Percentiles rank a stretch among this genome's conserved stretches.
Conservation (phyloP, 305 asterid genomes). For the Plantago rigida region DNA sequence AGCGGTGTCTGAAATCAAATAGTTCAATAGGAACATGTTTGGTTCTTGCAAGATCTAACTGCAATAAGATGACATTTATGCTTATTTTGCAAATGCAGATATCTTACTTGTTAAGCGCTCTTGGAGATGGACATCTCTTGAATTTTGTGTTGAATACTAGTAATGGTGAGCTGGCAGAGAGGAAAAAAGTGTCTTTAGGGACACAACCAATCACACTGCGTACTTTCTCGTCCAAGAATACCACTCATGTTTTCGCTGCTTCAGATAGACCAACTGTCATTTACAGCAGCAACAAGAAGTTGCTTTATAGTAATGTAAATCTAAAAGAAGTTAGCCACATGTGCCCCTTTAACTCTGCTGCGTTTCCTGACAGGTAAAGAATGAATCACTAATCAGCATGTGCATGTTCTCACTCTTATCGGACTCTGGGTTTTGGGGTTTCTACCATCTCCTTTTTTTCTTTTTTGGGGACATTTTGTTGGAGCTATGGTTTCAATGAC, state of each 20-base stretch:
- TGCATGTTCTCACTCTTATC: no score
- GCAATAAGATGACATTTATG: slow-evolving; percentile 13
- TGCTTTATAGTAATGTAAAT: slow-evolving; percentile 90
- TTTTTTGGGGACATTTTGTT: neutral
- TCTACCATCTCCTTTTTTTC: no score
- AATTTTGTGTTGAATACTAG: slow-evolving; percentile 72
- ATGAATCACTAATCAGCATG: neutral
- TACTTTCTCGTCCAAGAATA: slow-evolving; percentile 85
- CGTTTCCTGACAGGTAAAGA: slow-evolving; percentile 91
- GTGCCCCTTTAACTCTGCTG: slow-evolving; percentile 99
- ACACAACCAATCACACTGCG: slow-evolving; percentile 95
- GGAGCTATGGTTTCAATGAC: slow-evolving; percentile 11
- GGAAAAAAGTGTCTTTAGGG: slow-evolving; percentile 95
- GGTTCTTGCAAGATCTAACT: neutral
- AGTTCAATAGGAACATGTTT: neutral
- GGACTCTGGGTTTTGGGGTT: no score
- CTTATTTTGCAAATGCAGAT: slow-evolving; percentile 47
- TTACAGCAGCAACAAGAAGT: slow-evolving; percentile 91
- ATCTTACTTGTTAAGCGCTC: slow-evolving; percentile 89
- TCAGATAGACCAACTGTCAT: slow-evolving; percentile 94
- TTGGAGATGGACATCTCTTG: slow-evolving; percentile 96
- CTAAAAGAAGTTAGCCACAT: slow-evolving; percentile 88
- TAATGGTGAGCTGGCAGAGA: slow-evolving; percentile 73
- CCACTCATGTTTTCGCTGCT: slow-evolving; percentile 95
- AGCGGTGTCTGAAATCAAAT: no score